Conservation (phyloP, 2,329 filamentous ascomycete genomes). For the Aspergillus ibericus region DNA sequence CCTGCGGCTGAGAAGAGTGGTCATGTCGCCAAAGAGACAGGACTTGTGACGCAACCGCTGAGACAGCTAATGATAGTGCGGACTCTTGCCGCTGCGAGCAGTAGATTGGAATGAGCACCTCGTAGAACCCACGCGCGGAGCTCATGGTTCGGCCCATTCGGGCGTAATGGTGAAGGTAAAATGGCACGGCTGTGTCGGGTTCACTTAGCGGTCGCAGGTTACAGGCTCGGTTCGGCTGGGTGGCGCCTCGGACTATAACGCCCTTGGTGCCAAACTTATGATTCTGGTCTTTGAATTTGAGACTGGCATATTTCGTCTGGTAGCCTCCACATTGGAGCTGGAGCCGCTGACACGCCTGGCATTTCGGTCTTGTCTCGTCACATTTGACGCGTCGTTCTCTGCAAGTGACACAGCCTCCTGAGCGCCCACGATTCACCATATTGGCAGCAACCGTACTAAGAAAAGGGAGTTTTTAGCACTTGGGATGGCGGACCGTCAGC, state of each 20-base stretch:
- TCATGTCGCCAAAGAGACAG: background rate
- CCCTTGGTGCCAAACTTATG: background rate
- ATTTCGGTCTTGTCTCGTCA: background rate
- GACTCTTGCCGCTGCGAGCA: constrained; percentile 14
- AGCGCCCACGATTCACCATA: background rate
- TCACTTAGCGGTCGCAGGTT: background rate
- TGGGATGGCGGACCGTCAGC: background rate
- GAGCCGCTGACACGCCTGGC: constrained; percentile 1
- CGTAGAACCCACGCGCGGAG: constrained; percentile 20
- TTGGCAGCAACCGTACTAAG: background rate
- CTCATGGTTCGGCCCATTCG: constrained; percentile 5
- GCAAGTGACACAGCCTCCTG: background rate
- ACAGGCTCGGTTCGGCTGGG: background rate
- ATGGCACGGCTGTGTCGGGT: constrained; percentile 3
- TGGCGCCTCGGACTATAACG: background rate
- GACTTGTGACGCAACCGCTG: constrained; percentile 10
- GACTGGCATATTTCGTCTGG: constrained; percentile 1
- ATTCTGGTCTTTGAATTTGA: constrained; percentile 1
- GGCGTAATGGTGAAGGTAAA: background rate
- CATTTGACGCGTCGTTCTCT: constrained; percentile 7
- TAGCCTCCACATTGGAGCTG: background rate
- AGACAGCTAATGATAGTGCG: constrained; percentile 19
- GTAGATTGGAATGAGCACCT: constrained; percentile 15
- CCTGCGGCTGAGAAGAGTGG: background rate
- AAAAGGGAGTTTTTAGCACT: background rate